Evolutionary conservation across 1,139 yeast species (phyloP), one percentile per base, ranked within the genome.

Genomic region (Eremothecium coryli): DNA sequence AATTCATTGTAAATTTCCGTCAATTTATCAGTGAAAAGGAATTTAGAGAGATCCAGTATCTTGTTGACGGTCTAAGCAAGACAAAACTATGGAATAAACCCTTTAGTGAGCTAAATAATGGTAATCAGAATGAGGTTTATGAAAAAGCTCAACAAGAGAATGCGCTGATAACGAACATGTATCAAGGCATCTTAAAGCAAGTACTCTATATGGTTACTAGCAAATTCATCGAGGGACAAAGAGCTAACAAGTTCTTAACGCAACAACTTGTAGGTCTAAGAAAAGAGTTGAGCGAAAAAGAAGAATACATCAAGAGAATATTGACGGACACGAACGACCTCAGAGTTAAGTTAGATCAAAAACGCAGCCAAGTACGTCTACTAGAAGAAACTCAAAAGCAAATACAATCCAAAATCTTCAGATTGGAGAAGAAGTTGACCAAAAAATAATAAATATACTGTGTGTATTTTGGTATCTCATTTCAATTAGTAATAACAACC

Each of bases 211-310:
- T 44, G 39, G 26, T 29, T 12, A 18, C 32, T n/a, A 35, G 31
- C 26, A 35, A 35, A 18, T 35, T 13, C 23, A 35, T 27, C 5
- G 33, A 30, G 10, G 34, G 26, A 11, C 38, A 35, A 16, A 41
- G 50, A 3, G 42, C 52, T 5, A 49, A 47, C 28, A 34, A 37
- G 12, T 48, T 49, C 37, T 33, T 48, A 20, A 44, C 47, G 15
- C 37, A 40, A n/a, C 43, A 50, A 30, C 38, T 48, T 15, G 23
- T 24, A 5, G 43, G 38, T 3, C 27, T 48, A 13, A 44, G 52
- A 20, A 43, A 36, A 17, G 38, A 54, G 22, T 24, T 18, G 9
- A 25, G 26, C 12, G 42, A 38, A 15, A 39, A 40, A 29, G 40
- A 40, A 23, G 37, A 36, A 15, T 37, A 38, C 18, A 40, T 40